phyloP scores from a whole-genome alignment of 306 rosid species.

The Sicyos edulis region DNA sequence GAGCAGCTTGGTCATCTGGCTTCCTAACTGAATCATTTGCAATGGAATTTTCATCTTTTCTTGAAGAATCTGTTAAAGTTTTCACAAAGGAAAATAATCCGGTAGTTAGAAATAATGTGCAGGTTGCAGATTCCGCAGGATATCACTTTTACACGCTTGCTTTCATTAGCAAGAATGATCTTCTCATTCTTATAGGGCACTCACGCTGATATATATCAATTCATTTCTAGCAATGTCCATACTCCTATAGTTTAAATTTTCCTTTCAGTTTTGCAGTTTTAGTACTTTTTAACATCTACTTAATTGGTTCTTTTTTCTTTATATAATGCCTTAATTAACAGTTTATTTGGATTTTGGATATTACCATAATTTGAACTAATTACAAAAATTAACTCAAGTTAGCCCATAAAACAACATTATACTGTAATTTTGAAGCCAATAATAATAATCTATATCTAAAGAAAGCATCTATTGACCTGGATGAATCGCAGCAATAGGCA shows the following conservation, averaged over 20 bases:
- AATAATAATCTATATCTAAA: not conserved
- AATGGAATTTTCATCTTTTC: conserved; percentile 26
- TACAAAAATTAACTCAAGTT: not conserved
- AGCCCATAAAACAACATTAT: not conserved
- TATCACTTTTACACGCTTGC: not conserved
- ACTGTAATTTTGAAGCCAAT: not conserved
- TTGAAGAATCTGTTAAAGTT: conserved; percentile 36
- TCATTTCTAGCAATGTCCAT: not conserved
- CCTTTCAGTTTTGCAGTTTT: not conserved
- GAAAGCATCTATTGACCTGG: conserved; percentile 42
- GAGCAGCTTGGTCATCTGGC: conserved; percentile 29
- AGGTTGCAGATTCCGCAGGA: not conserved
- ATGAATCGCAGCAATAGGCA: conserved; percentile 52
- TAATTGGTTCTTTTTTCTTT: conserved; percentile 1
- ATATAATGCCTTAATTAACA: not conserved
- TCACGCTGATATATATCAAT: not conserved
- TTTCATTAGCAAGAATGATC: not conserved
- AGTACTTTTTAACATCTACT: not conserved
- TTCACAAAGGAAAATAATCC: conserved; percentile 17
- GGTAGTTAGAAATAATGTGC: conserved; percentile 7
- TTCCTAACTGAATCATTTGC: conserved; percentile 32
- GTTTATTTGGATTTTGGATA: not conserved
- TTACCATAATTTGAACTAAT: not conserved
- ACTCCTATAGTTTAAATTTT: not conserved
- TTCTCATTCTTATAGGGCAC: conserved; percentile 1